Percentiles rank a stretch among this genome's conserved stretches.
Evolutionary conservation across 2,329 filamentous ascomycete species (phyloP).

Genomic region (Pezicula carpinea): DNA sequence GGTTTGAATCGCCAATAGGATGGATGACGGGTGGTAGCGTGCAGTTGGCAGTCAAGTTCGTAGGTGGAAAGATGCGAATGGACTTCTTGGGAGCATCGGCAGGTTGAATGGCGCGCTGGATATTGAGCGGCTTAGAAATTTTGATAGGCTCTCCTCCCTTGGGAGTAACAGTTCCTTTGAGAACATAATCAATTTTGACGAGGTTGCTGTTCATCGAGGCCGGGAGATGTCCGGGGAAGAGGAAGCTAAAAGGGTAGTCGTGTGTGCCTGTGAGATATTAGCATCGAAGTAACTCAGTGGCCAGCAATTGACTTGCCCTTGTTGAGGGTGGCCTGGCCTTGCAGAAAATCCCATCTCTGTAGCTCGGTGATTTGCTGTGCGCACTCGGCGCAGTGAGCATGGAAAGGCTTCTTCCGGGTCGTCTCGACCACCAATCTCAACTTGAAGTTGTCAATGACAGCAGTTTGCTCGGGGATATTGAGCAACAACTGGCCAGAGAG

Average conservation of each 20-base stretch:
- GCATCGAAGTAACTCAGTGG: conserved; percentile 1
- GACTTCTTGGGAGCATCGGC: conserved; percentile 81
- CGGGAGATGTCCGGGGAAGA: conserved; percentile 82
- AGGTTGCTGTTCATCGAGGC: conserved; percentile 73
- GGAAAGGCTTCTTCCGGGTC: conserved; percentile 77
- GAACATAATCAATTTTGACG: conserved; percentile 71
- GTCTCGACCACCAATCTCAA: conserved; percentile 68
- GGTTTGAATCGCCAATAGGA: conserved; percentile 75
- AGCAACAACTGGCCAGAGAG: conserved; percentile 80
- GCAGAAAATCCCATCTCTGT: conserved; percentile 74
- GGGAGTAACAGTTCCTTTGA: conserved; percentile 62
- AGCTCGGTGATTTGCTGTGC: conserved; percentile 66
- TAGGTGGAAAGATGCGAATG: conserved; percentile 91
- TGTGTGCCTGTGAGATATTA: conserved; percentile 51
- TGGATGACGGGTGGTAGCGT: conserved; percentile 80
- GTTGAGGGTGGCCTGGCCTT: conserved; percentile 44
- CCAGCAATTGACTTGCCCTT: conserved; percentile 37
- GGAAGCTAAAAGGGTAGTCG: conserved; percentile 81
- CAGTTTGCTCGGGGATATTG: conserved; percentile 59
- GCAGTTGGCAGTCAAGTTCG: conserved; percentile 83
- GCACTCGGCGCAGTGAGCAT: conserved; percentile 74
- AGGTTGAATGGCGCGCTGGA: conserved; percentile 72
- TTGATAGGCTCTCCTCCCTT: conserved; percentile 59
- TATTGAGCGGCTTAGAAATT: conserved; percentile 62
- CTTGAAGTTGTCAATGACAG: conserved; percentile 67